Percentiles rank a stretch among this genome's conserved stretches.
Evolutionary conservation across 169 alveolate genomes (phyloP).

Genomic region (Cryptosporidium tyzzeri): DNA sequence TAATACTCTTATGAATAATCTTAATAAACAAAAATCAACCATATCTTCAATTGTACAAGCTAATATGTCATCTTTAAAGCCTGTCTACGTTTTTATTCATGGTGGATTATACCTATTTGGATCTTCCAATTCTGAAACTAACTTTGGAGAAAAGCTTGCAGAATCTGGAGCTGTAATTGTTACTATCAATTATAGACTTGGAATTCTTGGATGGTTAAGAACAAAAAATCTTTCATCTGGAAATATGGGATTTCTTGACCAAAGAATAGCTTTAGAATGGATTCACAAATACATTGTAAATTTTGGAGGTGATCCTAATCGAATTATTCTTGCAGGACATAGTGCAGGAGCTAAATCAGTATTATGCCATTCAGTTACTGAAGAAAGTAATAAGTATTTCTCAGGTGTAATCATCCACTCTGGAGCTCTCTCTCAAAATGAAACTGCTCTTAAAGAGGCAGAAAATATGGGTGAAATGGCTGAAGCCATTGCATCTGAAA

Average conservation of each 20-base stretch:
- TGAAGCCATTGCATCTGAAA: slow-evolving; percentile 45
- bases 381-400: slow-evolving; percentile 54
- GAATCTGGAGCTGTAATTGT: slow-evolving; percentile 78
- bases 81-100: slow-evolving; percentile 65
- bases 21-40: slow-evolving; percentile 44
- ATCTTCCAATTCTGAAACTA: slow-evolving; percentile 54
- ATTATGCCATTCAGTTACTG: slow-evolving; percentile 63
- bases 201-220: slow-evolving; percentile 78
- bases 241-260: slow-evolving; percentile 82
- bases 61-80: slow-evolving; percentile 11
- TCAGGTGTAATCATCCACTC: slow-evolving; percentile 62
- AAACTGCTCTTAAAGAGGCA: slow-evolving; percentile 59
- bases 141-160: slow-evolving; percentile 60
- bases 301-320: slow-evolving; percentile 82
- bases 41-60: slow-evolving; percentile 50
- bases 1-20: slow-evolving; percentile 8
- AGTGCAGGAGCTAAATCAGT: slow-evolving; percentile 80
- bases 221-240: slow-evolving; percentile 54
- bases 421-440: slow-evolving; percentile 71
- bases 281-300: slow-evolving; percentile 77
- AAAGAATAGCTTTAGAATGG: slow-evolving; percentile 81
- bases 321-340: slow-evolving; percentile 79
- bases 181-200: slow-evolving; percentile 78
- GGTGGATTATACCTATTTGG: slow-evolving; percentile 69
- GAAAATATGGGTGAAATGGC: slow-evolving; percentile 66